Conservation (phyloP, 352 stramenopile species). For the Pythium vanterpoolii region DNA sequence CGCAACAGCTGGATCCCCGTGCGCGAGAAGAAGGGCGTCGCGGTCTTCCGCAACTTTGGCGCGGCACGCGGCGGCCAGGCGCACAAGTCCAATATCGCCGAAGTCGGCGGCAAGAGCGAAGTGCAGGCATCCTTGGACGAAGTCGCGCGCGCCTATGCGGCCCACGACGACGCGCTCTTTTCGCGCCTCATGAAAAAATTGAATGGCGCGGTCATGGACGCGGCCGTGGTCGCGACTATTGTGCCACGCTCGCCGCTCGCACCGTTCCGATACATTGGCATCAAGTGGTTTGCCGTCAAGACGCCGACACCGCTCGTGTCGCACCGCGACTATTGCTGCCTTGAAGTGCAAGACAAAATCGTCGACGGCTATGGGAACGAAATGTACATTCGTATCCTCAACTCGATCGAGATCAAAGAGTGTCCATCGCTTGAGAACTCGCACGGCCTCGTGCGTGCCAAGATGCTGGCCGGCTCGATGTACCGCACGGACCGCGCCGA, state of each 20-base stretch:
- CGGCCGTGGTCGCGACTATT: conserved; percentile 73
- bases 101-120: conserved; percentile 70
- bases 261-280: conserved; percentile 81
- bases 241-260: conserved; percentile 65
- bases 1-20: conserved; percentile 84
- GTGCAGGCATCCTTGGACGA: conserved; percentile 71
- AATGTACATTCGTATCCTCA: conserved; percentile 80
- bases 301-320: conserved; percentile 78
- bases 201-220: conserved; percentile 68
- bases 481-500: conserved; percentile 75
- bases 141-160: conserved; percentile 68
- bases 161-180: conserved; percentile 79
- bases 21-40: conserved; percentile 80
- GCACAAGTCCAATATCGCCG: conserved; percentile 76
- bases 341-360: conserved; percentile 86
- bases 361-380: conserved; percentile 79
- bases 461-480: conserved; percentile 75
- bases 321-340: conserved; percentile 82
- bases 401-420: conserved; percentile 77
- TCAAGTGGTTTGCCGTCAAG: conserved; percentile 87
- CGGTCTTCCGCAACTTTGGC: conserved; percentile 78
- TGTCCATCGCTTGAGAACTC: conserved; percentile 84
- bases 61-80: conserved; percentile 47
- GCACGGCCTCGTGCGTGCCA: conserved; percentile 80
- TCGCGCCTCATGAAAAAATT: conserved; percentile 79